A percentile compares a stretch with the other conserved stretches of the same genome.
phyloP scores from a whole-genome alignment of 108 stramenopile genomes.

The Cyclotella choctawhatcheeana region DNA sequence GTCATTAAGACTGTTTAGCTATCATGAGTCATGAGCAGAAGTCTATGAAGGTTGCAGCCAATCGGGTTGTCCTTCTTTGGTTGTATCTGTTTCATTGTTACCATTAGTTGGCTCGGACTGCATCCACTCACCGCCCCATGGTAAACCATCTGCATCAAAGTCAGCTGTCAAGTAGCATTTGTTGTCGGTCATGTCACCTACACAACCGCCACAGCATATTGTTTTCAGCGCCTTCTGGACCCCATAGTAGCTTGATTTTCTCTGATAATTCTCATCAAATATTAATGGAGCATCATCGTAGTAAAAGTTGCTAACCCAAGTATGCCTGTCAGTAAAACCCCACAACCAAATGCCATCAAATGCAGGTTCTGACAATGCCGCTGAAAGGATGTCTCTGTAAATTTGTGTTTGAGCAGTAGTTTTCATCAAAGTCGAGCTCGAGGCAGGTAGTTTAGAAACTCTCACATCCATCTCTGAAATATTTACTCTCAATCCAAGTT shows the following conservation, averaged over 20 bases:
- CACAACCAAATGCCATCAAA: constrained; percentile 91
- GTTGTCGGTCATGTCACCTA: constrained; percentile 53
- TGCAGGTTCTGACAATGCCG: constrained; percentile 85
- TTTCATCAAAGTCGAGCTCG: constrained; percentile 26
- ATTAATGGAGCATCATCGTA: constrained; percentile 82
- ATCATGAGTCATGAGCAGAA: too few species aligned
- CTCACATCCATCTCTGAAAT: constrained; percentile 96
- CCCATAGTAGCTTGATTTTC: constrained; percentile 71
- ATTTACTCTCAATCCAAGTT: constrained; percentile 89
- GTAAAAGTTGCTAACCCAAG: constrained; percentile 90
- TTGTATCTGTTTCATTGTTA: constrained; percentile 18
- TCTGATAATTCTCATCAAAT: constrained; percentile 76
- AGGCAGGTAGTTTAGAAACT: constrained; percentile 56
- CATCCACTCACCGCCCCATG: constrained; percentile 87
- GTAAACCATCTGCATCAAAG: constrained; percentile 57
- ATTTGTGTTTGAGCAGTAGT: constrained; percentile 76
- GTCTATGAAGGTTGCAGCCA: constrained; percentile 52
- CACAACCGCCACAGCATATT: constrained; percentile 61
- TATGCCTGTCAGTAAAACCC: constrained; percentile 92
- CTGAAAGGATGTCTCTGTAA: constrained; percentile 85
- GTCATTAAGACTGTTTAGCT: too few species aligned
- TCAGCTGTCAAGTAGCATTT: constrained; percentile 54
- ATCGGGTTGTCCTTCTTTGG: constrained; percentile 50
- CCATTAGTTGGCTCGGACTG: constrained; percentile 51
- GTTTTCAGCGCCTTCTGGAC: constrained; percentile 71